phyloP scores from a whole-genome alignment of 225 moss, liverwort and hornwort genomes.

The Marchantia polymorpha region DNA sequence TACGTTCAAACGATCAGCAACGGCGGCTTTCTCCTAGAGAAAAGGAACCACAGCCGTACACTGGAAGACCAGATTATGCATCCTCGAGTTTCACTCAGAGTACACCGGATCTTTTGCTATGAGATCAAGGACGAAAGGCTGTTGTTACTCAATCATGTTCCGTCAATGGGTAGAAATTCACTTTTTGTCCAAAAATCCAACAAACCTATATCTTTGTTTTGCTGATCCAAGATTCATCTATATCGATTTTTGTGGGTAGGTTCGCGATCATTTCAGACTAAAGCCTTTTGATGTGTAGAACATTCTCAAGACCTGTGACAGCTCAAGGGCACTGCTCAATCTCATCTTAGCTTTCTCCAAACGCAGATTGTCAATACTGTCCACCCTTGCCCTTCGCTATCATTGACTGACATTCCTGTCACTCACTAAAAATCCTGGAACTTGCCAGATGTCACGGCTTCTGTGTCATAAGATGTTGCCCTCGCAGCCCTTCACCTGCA shows the following conservation, averaged over 20 bases:
- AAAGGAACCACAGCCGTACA: constrained; percentile 10
- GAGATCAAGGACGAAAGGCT: constrained; percentile 6
- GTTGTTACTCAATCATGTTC: constrained; percentile 8
- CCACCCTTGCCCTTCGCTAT: background rate
- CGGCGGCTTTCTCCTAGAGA: constrained; percentile 26
- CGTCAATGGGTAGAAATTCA: background rate
- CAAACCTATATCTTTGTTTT: constrained; percentile 6
- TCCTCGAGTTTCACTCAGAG: constrained; percentile 25
- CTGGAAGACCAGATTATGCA: constrained; percentile 21
- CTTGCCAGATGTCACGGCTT: background rate
- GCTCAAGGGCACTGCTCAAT: background rate
- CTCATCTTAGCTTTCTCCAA: background rate
- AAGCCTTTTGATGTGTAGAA: constrained; percentile 1
- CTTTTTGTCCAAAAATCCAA: constrained; percentile 11
- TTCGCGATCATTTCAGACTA: background rate
- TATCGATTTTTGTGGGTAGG: constrained; percentile 11
- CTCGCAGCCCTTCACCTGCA: background rate
- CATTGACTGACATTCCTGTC: constrained; percentile 5
- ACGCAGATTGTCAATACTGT: background rate
- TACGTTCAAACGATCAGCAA: constrained; percentile 22
- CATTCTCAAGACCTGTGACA: background rate
- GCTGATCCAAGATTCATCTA: background rate
- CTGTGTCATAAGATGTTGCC: background rate
- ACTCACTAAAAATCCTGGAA: background rate
- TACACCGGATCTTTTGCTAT: constrained; percentile 39